Evolutionary conservation across 148 eudicot species (phyloP), one percentile per base, ranked within the genome.

Genomic region (Talinum fruticosum): DNA sequence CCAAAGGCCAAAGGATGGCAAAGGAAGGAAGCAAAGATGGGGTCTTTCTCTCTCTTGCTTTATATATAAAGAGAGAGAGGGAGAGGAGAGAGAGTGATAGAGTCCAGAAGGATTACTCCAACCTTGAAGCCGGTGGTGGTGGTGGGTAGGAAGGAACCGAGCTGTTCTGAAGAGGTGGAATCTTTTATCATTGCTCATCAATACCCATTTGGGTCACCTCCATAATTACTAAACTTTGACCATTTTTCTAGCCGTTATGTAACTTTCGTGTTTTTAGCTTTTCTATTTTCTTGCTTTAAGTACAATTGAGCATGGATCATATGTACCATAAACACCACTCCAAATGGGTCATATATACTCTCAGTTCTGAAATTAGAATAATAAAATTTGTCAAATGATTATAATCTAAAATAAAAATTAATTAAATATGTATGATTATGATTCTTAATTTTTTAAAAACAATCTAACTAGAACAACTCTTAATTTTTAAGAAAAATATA

Each of bases 51-150:
- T 69, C 19, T 41, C 32, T 69, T n/a, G 24, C 51, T 37, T 38
- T 69, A 59, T 38, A 33, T 66, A 6, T 36, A 6, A 1, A 19
- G 8, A 26, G 1, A 15, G 10, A 23, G 26, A 3, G 71, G 14
- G 62, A 54, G 62, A 54, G 62, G 4, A 23, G 24, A 59, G 29
- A 59, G 64, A 59, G 26, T 3, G 33, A 33, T 19, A 1, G 36
- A 35, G n/a, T 66, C 28, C n/a, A n/a, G n/a, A n/a, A n/a, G n/a
- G 71, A 26, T 37, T n/a, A 69, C 49, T 36, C 72, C 72, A 69
- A 38, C 49, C 38, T 23, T 37, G 47, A 67, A 19, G 47, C 19
- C 49, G 51, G 49, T 34, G 44, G 38, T 8, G 71, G 44, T 68
- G 72, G 72, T 10, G 45, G 6, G 29, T 4, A 13, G 64, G 64